Percentiles rank a stretch among this genome's conserved stretches.
phyloP scores from a whole-genome alignment of 495 filamentous ascomycete species.

The Astrothelium subdiscretum region DNA sequence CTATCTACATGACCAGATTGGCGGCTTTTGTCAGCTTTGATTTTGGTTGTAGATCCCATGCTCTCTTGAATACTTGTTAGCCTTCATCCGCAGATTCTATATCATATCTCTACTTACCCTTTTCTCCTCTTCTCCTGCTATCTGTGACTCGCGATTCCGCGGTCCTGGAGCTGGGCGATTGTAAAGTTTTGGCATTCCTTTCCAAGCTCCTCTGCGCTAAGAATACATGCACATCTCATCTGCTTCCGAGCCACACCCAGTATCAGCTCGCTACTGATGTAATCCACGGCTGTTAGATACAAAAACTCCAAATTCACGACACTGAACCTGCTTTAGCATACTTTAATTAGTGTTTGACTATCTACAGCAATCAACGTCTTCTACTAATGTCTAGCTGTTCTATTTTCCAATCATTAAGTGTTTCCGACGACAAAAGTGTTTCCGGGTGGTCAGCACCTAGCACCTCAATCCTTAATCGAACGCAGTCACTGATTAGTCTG shows the following conservation, averaged over 20 bases:
- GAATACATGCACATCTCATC: not conserved
- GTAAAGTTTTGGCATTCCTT: too few relatives aligned
- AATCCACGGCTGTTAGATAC: not conserved
- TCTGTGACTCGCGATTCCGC: too few relatives aligned
- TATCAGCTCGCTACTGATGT: not conserved
- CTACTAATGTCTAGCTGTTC: not conserved
- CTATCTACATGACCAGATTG: too few relatives aligned
- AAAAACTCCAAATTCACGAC: not conserved
- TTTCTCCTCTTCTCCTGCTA: too few relatives aligned
- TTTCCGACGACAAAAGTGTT: not conserved
- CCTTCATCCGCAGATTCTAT: too few relatives aligned
- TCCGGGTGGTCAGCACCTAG: not conserved
- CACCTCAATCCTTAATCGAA: not conserved
- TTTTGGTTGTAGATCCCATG: too few relatives aligned
- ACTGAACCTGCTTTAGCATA: not conserved
- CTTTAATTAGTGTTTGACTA: not conserved
- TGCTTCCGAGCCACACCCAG: not conserved
- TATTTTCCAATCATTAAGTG: not conserved
- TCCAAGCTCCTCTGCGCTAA: too few relatives aligned
- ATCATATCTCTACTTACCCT: too few relatives aligned
- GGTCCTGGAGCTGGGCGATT: too few relatives aligned
- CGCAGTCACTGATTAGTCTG: not conserved
- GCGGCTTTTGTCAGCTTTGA: too few relatives aligned
- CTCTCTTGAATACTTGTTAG: too few relatives aligned
- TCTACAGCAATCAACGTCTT: not conserved